Evolutionary conservation across 1,284 basidiomycete species (phyloP), one percentile per base, ranked within the genome.

Genomic region (Pseudozyma sp.): DNA sequence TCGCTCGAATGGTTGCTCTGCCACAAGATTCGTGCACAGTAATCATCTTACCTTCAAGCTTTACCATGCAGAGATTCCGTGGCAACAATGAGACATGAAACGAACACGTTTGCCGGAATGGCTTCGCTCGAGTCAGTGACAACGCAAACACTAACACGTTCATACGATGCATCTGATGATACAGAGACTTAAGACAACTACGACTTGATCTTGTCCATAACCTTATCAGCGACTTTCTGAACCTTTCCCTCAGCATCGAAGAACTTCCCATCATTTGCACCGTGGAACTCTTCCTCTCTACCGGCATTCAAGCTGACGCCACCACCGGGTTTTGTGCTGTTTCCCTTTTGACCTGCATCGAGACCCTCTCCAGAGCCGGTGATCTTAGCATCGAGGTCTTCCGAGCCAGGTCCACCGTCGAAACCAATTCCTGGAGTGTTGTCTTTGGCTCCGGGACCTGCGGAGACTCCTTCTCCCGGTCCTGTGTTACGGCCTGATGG

Each of bases 231-330:
- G 29, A 44, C 8, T n/a, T 49, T 33, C 48, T 62, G 60, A 7
- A 51, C 60, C 9, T 35, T 34, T 16, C 53, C 44, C 24, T 64
- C 50, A 3, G 54, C 49, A 31, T 64, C 54, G 50, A 48, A 56
- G n/a, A 64, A 64, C 19, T 53, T 57, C 17, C 37, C 43, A 17
- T 37, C 43, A 54, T 44, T 53, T 17, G 43, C 40, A 39, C 45
- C 52, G n/a, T 53, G 47, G 54, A 64, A 57, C 31, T 64, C 54
- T 16, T 56, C 49, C 6, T 64, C 50, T 19, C 61, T 56, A 6
- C 50, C 61, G 13, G 54, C 61, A 30, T 65, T 65, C 17, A 58
- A 24, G 9, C 39, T 49, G 7, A 65, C 55, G 6, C 62, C 62
- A 1, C 62, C 51, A 5, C 62, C 62, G 24, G 44, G 47, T 6